Percentiles rank a stretch among this genome's conserved stretches.
Conservation (phyloP, 805 yeast genomes). For the Candida loeiensis region DNA sequence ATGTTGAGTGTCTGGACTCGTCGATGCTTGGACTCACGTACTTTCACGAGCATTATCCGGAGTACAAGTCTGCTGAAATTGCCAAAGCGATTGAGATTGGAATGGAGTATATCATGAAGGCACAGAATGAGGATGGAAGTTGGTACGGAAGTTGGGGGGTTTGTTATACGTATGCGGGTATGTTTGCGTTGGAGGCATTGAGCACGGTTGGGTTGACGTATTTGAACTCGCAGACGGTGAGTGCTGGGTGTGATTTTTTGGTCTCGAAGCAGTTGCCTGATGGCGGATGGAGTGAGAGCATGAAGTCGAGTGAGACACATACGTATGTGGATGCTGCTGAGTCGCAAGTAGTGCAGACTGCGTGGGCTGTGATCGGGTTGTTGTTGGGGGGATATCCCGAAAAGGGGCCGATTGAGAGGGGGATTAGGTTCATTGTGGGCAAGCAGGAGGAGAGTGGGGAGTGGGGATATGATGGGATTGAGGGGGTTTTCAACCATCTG, state of each 20-base stretch:
- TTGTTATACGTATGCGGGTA: conserved; percentile 91
- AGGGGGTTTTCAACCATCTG: conserved; percentile 92
- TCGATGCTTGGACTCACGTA: conserved; percentile 83
- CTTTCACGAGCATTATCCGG: conserved; percentile 59
- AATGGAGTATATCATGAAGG: conserved; percentile 60
- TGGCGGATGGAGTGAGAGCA: conserved; percentile 98
- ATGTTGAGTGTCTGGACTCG: conserved; percentile 97
- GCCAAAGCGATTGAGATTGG: conserved; percentile 70
- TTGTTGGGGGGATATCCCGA: conserved; percentile 80
- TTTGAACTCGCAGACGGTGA: conserved; percentile 56
- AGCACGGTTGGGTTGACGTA: conserved; percentile 65
- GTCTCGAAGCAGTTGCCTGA: conserved; percentile 71
- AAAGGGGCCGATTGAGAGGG: conserved; percentile 55
- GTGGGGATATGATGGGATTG: conserved; percentile 79
- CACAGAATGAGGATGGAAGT: conserved; percentile 78
- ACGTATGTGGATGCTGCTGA: conserved; percentile 63
- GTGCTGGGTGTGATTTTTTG: conserved; percentile 81
- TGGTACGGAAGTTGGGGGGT: conserved; percentile 99
- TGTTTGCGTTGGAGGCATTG: conserved; percentile 96
- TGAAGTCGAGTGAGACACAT: conserved; percentile 82
- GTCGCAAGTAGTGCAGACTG: conserved; percentile 80
- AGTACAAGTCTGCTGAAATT: conserved; percentile 66
- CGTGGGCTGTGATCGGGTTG: conserved; percentile 88
- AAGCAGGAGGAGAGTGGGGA: conserved; percentile 77
- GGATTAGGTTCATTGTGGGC: conserved; percentile 56